Conservation (phyloP, 768 basidiomycete genomes). For the Rhodosporidiobolus odoratus region DNA sequence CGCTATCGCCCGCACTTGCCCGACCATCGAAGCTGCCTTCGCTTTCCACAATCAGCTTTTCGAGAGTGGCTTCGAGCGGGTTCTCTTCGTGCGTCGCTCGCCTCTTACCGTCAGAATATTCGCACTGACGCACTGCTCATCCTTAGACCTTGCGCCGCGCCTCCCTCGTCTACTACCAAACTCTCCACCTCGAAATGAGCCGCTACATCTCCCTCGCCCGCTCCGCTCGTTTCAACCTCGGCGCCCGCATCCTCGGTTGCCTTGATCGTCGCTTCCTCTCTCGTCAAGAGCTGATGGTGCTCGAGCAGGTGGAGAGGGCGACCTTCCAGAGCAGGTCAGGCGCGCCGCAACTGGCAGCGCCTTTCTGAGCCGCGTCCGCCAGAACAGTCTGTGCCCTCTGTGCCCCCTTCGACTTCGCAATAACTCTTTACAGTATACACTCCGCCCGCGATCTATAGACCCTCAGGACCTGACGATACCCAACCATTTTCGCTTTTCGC, state of each 20-base stretch:
- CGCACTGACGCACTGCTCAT: neutral
- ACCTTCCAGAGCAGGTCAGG: neutral
- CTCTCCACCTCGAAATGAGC: constrained; percentile 85
- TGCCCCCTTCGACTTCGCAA: neutral
- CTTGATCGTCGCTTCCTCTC: constrained; percentile 20
- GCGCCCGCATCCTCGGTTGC: constrained; percentile 60
- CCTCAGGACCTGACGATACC: too few species aligned
- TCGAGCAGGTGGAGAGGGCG: constrained; percentile 8
- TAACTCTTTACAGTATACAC: neutral
- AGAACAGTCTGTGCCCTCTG: neutral
- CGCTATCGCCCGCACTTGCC: constrained; percentile 62
- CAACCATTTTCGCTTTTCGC: too few species aligned
- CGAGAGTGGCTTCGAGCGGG: constrained; percentile 82
- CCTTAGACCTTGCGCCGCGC: constrained; percentile 85
- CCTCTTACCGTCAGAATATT: too few species aligned
- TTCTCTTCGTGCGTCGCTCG: constrained; percentile 63
- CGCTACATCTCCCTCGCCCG: constrained; percentile 70
- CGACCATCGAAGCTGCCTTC: constrained; percentile 67
- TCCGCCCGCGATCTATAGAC: too few species aligned
- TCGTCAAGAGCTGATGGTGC: constrained; percentile 17
- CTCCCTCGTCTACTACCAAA: constrained; percentile 87
- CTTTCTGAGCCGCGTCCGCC: neutral
- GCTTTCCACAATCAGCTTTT: constrained; percentile 82
- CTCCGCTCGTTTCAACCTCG: constrained; percentile 51
- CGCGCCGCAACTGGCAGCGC: constrained; percentile 19